phyloP scores from a whole-genome alignment of 73 alveolate genomes.

The Uronychia binucleata region DNA sequence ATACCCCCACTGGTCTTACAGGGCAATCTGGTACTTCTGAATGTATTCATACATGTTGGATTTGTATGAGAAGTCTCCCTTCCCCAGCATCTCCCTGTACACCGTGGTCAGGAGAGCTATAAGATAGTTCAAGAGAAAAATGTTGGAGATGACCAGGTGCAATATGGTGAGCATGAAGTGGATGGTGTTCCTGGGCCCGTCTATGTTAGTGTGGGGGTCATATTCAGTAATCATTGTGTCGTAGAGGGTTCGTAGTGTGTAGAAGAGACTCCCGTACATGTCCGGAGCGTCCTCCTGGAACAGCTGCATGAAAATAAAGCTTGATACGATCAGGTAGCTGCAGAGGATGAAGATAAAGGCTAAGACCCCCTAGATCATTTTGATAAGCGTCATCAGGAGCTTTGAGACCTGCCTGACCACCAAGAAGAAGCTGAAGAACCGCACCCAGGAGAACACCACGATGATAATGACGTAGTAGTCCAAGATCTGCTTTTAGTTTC shows the following conservation, averaged over 20 bases:
- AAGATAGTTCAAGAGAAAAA: constrained; percentile 47
- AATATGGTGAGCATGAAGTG: constrained; percentile 28
- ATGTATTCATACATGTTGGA: constrained; percentile 54
- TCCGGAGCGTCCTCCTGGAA: constrained; percentile 34
- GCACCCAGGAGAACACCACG: constrained; percentile 49
- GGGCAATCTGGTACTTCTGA: constrained; percentile 42
- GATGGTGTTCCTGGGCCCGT: constrained; percentile 7
- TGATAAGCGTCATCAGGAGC: constrained; percentile 43
- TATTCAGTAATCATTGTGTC: constrained; percentile 50
- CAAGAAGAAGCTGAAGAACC: constrained; percentile 58
- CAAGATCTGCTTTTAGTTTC: constrained; percentile 4
- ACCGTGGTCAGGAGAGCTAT: constrained; percentile 60
- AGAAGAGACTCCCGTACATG: constrained; percentile 12
- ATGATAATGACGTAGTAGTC: constrained; percentile 54
- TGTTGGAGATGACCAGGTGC: constrained; percentile 43
- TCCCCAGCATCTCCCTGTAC: constrained; percentile 34
- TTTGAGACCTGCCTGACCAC: constrained; percentile 43
- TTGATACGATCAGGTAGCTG: constrained; percentile 27
- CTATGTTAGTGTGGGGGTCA: not conserved
- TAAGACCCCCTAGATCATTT: constrained; percentile 41
- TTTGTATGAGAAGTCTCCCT: constrained; percentile 62
- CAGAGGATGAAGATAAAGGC: constrained; percentile 31
- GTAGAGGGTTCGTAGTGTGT: constrained; percentile 43
- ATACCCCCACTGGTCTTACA: constrained; percentile 54
- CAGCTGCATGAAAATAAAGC: constrained; percentile 24